Evolutionary conservation across 1,284 basidiomycete species (phyloP).

Genomic region (Volvariella surrecta): DNA sequence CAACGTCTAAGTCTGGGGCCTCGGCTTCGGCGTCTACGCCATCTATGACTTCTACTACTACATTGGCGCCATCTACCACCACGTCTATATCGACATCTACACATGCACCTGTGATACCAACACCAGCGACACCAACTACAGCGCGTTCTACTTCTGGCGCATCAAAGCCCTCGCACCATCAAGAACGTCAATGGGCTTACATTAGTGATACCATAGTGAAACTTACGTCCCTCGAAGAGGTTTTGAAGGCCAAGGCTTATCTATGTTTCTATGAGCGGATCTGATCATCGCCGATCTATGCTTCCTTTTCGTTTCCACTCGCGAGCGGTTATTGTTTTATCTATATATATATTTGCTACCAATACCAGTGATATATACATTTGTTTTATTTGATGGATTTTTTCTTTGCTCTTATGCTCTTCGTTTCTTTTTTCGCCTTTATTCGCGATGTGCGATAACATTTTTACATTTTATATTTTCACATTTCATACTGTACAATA

Average conservation of each 20-base stretch:
- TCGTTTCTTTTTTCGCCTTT: no score
- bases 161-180: slow-evolving; percentile 8
- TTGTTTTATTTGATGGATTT: no score
- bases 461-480: no score
- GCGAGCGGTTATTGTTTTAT: no score
- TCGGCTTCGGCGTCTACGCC: slow-evolving; percentile 2
- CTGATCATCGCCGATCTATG: slow-evolving; percentile 4
- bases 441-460: no score
- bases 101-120: not conserved
- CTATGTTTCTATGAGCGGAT: slow-evolving; percentile 83
- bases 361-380: no score
- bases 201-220: slow-evolving; percentile 81
- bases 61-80: slow-evolving; percentile 4
- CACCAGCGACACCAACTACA: not conserved
- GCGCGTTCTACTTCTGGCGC: not conserved
- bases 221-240: slow-evolving; percentile 77
- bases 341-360: no score
- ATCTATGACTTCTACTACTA: slow-evolving; percentile 1
- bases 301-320: no score
- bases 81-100: not conserved
- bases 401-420: no score
- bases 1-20: no score
- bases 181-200: slow-evolving; percentile 77
- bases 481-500: no score
- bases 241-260: slow-evolving; percentile 85